Conservation (phyloP, 768 basidiomycete genomes). For the Suillus occidentalis region DNA sequence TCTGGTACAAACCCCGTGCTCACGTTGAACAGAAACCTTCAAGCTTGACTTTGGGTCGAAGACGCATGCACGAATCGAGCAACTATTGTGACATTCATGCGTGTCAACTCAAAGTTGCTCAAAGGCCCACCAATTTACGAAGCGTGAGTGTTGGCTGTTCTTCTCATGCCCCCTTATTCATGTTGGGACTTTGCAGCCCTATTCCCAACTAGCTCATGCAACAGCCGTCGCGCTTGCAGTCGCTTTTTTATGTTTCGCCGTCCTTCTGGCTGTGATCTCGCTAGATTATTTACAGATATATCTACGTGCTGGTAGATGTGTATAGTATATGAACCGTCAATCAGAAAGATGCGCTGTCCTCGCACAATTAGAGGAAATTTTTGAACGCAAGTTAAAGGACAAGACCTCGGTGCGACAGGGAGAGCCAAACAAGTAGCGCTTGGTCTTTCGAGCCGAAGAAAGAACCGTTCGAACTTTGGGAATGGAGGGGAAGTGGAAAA, state of each 20-base stretch:
- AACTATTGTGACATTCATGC: too few species aligned
- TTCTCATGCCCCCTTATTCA: neutral
- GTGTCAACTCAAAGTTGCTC: too few species aligned
- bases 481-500: conserved; percentile 69
- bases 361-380: conserved; percentile 47
- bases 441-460: conserved; percentile 38
- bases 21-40: neutral
- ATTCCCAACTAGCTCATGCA: neutral
- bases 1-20: neutral
- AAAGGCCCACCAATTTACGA: neutral
- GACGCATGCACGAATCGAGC: neutral
- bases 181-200: neutral
- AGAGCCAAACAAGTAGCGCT: conserved; percentile 58
- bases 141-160: neutral
- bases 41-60: neutral
- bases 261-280: neutral
- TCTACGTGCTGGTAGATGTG: neutral
- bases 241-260: neutral
- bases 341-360: too few species aligned
- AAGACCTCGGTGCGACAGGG: conserved; percentile 56
- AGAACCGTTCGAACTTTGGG: conserved; percentile 58
- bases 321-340: neutral
- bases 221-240: neutral
- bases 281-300: neutral
- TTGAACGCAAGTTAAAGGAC: conserved; percentile 57